Conservation (phyloP, 176 grass and related monocot genomes). For the Paspalum notatum region DNA sequence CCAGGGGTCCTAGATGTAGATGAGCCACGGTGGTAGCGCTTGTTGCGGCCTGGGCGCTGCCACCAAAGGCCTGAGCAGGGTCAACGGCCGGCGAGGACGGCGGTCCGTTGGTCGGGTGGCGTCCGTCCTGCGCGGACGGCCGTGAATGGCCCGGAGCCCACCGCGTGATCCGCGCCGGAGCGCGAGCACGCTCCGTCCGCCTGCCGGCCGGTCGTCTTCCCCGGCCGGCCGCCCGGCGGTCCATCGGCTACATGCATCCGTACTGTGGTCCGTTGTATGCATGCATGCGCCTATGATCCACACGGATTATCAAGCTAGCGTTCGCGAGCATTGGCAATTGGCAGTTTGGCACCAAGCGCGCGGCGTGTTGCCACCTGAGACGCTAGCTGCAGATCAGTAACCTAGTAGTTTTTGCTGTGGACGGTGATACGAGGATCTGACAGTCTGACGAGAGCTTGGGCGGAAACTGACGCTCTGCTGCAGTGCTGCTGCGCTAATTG, state of each 20-base stretch:
- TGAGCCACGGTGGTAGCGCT: not conserved
- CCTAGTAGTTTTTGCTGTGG: not conserved
- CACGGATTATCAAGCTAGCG: not conserved
- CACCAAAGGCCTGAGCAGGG: constrained; percentile 38
- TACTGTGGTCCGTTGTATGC: not conserved
- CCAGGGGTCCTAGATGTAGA: too few relatives aligned
- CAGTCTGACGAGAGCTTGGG: not conserved
- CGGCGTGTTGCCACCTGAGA: not conserved
- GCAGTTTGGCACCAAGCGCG: not conserved
- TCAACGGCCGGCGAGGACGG: constrained; percentile 52
- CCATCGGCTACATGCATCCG: not conserved
- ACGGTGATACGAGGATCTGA: not conserved
- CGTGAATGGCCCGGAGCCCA: constrained; percentile 41
- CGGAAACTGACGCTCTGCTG: not conserved
- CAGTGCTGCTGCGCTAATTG: not conserved
- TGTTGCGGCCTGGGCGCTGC: constrained; percentile 32
- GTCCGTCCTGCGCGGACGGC: constrained; percentile 30
- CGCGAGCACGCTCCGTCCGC: constrained; percentile 18
- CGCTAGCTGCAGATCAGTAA: too few relatives aligned
- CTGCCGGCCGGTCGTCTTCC: constrained; percentile 2
- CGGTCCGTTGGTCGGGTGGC: constrained; percentile 48
- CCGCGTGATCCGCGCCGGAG: constrained; percentile 33
- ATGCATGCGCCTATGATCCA: constrained; percentile 23
- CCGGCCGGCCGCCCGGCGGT: not conserved
- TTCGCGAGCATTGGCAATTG: not conserved